phyloP scores from a whole-genome alignment of 2,329 filamentous ascomycete species.

The Cordyceps sp. region DNA sequence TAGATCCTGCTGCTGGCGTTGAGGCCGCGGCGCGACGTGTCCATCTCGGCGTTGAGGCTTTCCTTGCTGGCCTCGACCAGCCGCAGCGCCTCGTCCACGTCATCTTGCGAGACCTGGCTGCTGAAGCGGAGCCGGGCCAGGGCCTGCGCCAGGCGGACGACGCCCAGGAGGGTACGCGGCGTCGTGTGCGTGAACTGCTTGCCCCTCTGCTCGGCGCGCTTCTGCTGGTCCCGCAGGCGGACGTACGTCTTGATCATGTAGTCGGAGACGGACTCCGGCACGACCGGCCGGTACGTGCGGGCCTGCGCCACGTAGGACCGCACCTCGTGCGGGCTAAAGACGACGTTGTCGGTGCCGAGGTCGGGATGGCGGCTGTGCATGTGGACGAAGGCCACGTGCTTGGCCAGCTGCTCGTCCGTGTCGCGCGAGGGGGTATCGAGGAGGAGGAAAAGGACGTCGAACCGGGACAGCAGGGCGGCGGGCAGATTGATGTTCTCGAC shows the following conservation, averaged over 20 bases:
- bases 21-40: constrained; percentile 43
- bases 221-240: constrained; percentile 79
- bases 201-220: constrained; percentile 77
- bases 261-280: constrained; percentile 74
- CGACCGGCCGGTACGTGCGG: constrained; percentile 70
- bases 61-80: constrained; percentile 90
- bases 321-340: constrained; percentile 86
- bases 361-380: constrained; percentile 94
- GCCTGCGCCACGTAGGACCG: constrained; percentile 92
- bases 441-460: constrained; percentile 92
- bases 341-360: constrained; percentile 38
- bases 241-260: constrained; percentile 98
- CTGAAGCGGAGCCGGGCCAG: constrained; percentile 84
- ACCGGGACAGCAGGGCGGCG: constrained; percentile 90
- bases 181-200: constrained; percentile 91
- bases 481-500: constrained; percentile 99
- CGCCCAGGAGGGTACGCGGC: constrained; percentile 79
- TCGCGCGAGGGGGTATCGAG: constrained; percentile 88
- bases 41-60: constrained; percentile 59
- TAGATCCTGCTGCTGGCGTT: constrained; percentile 85
- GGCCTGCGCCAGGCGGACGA: constrained; percentile 85
- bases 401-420: constrained; percentile 79
- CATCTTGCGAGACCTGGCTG: constrained; percentile 69
- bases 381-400: constrained; percentile 91
- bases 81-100: constrained; percentile 87